Conservation (phyloP, 257 asterid genomes). For the Leptodermis oblonga region DNA sequence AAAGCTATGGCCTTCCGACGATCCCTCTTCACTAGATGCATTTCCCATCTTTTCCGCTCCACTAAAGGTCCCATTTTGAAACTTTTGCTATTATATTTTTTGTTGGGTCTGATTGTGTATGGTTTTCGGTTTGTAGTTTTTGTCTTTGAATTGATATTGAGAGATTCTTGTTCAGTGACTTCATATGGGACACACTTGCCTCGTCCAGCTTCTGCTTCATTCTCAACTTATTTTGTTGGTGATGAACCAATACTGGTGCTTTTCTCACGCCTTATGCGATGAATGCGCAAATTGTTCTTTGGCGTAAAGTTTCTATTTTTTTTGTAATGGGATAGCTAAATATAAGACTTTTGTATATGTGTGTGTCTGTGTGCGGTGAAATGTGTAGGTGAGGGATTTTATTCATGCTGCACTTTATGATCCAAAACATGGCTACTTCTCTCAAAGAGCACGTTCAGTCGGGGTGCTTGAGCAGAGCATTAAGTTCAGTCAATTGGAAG, state of each 20-base stretch:
- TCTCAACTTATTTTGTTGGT: slow-evolving; percentile 60
- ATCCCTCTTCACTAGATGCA: slow-evolving; percentile 36
- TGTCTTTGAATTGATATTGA: neutral
- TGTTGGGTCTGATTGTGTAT: neutral
- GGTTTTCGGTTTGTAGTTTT: neutral
- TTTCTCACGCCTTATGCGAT: neutral
- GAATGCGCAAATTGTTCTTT: neutral
- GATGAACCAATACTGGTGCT: slow-evolving; percentile 70
- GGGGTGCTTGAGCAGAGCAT: slow-evolving; percentile 88
- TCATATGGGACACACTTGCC: slow-evolving; percentile 23
- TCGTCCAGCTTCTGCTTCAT: slow-evolving; percentile 46
- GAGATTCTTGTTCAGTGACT: slow-evolving; percentile 35
- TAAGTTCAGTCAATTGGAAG: slow-evolving; percentile 73
- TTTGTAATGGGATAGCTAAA: neutral
- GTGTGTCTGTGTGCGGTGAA: neutral
- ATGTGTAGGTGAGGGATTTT: slow-evolving; percentile 32
- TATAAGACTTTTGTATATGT: neutral
- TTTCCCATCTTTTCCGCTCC: slow-evolving; percentile 31
- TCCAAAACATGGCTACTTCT: slow-evolving; percentile 74
- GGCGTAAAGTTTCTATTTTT: neutral
- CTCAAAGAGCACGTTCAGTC: slow-evolving; percentile 81
- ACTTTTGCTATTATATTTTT: neutral
- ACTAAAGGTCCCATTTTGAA: slow-evolving; percentile 42
- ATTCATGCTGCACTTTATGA: slow-evolving; percentile 79
- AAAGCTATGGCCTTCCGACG: slow-evolving; percentile 57